A percentile compares a stretch with the other conserved stretches of the same genome.
Conservation (phyloP, 2,329 filamentous ascomycete genomes). For the Tolypocladium capitatum region DNA sequence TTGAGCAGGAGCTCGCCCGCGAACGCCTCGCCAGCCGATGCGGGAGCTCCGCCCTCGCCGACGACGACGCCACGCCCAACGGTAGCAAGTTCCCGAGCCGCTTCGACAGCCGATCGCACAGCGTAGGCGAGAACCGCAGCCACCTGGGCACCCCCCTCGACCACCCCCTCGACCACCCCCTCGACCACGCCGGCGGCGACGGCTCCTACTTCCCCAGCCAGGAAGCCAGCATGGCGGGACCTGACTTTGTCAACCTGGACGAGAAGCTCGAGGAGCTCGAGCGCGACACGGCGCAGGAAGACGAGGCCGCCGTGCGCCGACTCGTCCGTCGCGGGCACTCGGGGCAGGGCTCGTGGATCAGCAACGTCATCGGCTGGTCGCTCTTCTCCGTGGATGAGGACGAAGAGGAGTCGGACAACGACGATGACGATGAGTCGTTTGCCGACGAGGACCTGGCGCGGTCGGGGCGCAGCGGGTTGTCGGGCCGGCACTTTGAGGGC, state of each 20-base stretch:
- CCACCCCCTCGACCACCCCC: conserved; percentile 20
- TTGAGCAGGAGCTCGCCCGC: conserved; percentile 36
- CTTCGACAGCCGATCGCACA: conserved; percentile 28
- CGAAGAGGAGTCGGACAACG: conserved; percentile 35
- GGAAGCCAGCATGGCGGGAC: conserved; percentile 32
- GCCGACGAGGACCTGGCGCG: conserved; percentile 13
- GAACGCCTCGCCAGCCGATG: conserved; percentile 36
- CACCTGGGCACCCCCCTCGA: conserved; percentile 33
- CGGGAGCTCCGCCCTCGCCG: conserved; percentile 26
- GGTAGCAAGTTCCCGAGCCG: conserved; percentile 37
- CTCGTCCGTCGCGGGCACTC: conserved; percentile 40
- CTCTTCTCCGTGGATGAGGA: conserved; percentile 50
- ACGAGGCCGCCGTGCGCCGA: conserved; percentile 44
- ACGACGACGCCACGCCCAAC: conserved; percentile 22
- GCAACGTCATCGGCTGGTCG: conserved; percentile 43
- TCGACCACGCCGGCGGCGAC: conserved; percentile 21
- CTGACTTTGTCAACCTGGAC: conserved; percentile 51
- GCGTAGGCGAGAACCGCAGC: conserved; percentile 19
- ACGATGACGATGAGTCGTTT: conserved; percentile 18
- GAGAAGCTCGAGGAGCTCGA: conserved; percentile 44
- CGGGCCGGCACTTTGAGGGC: conserved; percentile 25
- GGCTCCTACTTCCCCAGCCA: conserved; percentile 29
- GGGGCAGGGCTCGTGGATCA: conserved; percentile 45
- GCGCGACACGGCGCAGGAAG: conserved; percentile 35
- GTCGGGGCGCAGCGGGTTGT: conserved; percentile 17